phyloP scores from a whole-genome alignment of 495 filamentous ascomycete genomes.

The Acidomyces sp. region DNA sequence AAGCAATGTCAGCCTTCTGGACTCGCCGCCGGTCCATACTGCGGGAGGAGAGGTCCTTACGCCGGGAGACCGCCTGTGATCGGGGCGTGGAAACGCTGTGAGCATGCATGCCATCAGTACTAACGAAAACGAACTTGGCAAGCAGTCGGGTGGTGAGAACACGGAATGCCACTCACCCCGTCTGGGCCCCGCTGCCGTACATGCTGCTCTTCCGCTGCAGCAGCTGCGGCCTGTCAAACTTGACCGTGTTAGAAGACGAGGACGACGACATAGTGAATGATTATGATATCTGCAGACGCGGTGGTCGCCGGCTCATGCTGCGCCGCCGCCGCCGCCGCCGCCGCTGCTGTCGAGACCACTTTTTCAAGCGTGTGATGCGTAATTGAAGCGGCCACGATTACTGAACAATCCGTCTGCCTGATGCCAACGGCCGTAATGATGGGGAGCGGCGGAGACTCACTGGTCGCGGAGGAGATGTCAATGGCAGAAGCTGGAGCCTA shows the following conservation, averaged over 20 bases:
- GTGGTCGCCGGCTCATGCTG: slow-evolving; percentile 4
- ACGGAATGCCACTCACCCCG: too few relatives aligned
- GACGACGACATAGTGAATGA: too few relatives aligned
- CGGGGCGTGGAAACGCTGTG: slow-evolving; percentile 89
- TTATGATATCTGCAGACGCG: too few relatives aligned
- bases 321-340: background rate
- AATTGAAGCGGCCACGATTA: background rate
- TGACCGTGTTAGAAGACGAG: background rate
- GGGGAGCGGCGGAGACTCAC: background rate
- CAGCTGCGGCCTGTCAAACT: slow-evolving; percentile 2
- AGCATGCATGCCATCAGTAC: slow-evolving; percentile 75
- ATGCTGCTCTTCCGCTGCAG: slow-evolving; percentile 33
- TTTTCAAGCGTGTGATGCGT: too few relatives aligned
- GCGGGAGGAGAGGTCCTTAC: too few relatives aligned
- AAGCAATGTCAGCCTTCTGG: too few relatives aligned
- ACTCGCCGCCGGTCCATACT: too few relatives aligned
- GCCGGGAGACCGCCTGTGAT: slow-evolving; percentile 74
- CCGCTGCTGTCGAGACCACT: too few relatives aligned
- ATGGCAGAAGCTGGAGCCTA: too few relatives aligned
- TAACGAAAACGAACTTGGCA: too few relatives aligned
- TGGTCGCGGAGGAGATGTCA: too few relatives aligned
- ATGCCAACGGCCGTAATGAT: background rate
- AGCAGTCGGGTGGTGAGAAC: too few relatives aligned
- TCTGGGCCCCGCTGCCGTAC: slow-evolving; percentile 60
- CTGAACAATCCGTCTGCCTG: slow-evolving; percentile 6